Evolutionary conservation across 2,329 filamentous ascomycete genomes (phyloP).

Genomic region (Leptodontidium sp.): DNA sequence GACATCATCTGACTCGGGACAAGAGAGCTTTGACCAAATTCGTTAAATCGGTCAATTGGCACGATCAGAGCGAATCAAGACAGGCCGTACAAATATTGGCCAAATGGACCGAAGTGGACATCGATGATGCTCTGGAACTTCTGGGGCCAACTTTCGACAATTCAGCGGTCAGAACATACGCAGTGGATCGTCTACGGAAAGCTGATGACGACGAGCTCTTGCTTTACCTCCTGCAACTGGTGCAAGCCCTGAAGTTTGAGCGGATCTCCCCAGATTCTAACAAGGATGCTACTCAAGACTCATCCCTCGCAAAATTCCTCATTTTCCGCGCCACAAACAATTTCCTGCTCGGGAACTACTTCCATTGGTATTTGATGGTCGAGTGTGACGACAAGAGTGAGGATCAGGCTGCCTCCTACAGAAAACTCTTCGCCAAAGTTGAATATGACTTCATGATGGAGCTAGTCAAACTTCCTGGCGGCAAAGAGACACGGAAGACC

Average conservation of each 20-base stretch:
- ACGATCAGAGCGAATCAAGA: slow-evolving; percentile 81
- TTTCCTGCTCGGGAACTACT: slow-evolving; percentile 90
- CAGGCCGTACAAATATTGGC: slow-evolving; percentile 90
- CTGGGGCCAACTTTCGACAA: slow-evolving; percentile 94
- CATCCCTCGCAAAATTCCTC: slow-evolving; percentile 87
- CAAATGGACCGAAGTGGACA: slow-evolving; percentile 96
- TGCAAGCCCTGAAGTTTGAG: slow-evolving; percentile 96
- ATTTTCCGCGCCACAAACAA: slow-evolving; percentile 88
- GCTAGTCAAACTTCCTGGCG: slow-evolving; percentile 74
- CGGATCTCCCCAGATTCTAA: slow-evolving; percentile 70
- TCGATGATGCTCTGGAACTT: slow-evolving; percentile 94
- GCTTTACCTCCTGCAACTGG: slow-evolving; percentile 90
- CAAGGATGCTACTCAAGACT: slow-evolving; percentile 73
- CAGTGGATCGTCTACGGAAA: slow-evolving; percentile 89
- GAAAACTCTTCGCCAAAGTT: slow-evolving; percentile 89
- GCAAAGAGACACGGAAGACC: slow-evolving; percentile 76
- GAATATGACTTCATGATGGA: slow-evolving; percentile 97
- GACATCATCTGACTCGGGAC: slow-evolving; percentile 91
- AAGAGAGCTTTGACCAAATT: slow-evolving; percentile 96
- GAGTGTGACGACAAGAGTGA: slow-evolving; percentile 82
- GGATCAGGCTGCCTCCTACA: slow-evolving; percentile 77
- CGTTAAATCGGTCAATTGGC: slow-evolving; percentile 97
- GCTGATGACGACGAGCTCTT: slow-evolving; percentile 91
- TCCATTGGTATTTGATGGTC: slow-evolving; percentile 99
- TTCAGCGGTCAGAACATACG: slow-evolving; percentile 86